Percentiles rank a stretch among this genome's conserved stretches.
Evolutionary conservation across 257 asterid genomes (phyloP).

Genomic region (Solanum sejunctum): DNA sequence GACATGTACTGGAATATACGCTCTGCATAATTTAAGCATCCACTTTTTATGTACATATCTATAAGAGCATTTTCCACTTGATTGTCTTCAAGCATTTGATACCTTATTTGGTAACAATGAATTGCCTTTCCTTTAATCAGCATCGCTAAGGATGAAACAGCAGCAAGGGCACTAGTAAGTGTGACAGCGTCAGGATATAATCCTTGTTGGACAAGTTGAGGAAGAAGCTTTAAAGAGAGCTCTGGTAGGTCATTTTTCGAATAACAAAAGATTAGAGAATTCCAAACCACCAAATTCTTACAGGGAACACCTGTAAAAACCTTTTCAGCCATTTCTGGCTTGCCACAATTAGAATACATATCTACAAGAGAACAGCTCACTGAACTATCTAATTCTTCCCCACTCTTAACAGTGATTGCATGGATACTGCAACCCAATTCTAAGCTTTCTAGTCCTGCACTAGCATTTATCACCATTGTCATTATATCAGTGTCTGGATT

Average conservation of each 20-base stretch:
- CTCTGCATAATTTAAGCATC: conserved; percentile 48
- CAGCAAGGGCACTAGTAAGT: conserved; percentile 43
- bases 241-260: conserved; percentile 44
- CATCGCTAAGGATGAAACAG: conserved; percentile 59
- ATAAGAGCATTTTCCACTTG: conserved; percentile 56
- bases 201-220: conserved; percentile 40
- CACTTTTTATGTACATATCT: conserved; percentile 78
- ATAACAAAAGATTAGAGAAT: conserved; percentile 60
- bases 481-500: conserved; percentile 46
- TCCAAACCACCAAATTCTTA: conserved; percentile 80
- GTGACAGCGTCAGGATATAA: conserved; percentile 47
- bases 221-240: conserved; percentile 45
- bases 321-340: conserved; percentile 29
- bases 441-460: conserved; percentile 19
- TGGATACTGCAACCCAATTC: conserved; percentile 44
- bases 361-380: conserved; percentile 53
- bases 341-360: conserved; percentile 46
- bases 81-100: conserved; percentile 25
- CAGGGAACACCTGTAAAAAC: conserved; percentile 29
- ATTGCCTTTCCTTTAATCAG: conserved; percentile 55
- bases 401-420: conserved; percentile 51
- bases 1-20: conserved; percentile 30
- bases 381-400: conserved; percentile 42
- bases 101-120: conserved; percentile 49
- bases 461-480: conserved; percentile 34